These are phyloP conservation scores for Saccharomycopsis fodiens DNA, from an alignment of 805 yeast genomes.

Conservation along the genomic window DNA sequence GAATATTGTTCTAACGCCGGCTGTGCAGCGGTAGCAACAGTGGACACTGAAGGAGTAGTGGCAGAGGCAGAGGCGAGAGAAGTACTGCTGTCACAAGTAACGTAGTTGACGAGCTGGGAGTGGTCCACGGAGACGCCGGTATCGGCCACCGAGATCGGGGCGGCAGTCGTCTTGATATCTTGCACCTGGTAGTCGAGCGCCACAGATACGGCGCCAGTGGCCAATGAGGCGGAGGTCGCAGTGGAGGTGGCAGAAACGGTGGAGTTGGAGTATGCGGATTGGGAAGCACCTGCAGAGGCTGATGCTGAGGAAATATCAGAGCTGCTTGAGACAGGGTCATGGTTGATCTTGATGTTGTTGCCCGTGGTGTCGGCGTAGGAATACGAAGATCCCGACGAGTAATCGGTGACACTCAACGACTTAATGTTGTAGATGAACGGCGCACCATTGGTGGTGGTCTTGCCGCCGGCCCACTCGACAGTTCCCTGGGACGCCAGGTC, in stretches of 20 bases:
- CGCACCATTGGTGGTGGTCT: conserved; percentile 41
- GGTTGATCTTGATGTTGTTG: conserved; percentile 34
- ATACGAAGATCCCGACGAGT: conserved; percentile 40
- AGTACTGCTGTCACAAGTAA: conserved; percentile 21
- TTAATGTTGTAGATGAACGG: conserved; percentile 43
- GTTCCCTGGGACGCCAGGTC: conserved; percentile 42
- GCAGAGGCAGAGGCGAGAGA: conserved; percentile 18
- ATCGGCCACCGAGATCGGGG: conserved; percentile 19
- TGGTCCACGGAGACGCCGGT: conserved; percentile 15
- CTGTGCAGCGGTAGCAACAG: conserved; percentile 1
- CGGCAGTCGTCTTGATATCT: conserved; percentile 14
- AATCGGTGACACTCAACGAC: conserved; percentile 41
- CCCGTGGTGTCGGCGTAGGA: conserved; percentile 35
- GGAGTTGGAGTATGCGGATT: conserved; percentile 17
- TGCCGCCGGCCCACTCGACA: conserved; percentile 56
- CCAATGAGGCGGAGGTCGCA: conserved; percentile 19
- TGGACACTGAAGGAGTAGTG: background rate
- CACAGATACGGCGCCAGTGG: conserved; percentile 15
- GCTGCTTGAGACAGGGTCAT: conserved; percentile 24
- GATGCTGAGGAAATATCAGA: conserved; percentile 5
- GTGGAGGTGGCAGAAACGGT: conserved; percentile 20
- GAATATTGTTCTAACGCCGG: background rate
- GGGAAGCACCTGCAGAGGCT: too few species aligned
- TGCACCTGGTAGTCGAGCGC: conserved; percentile 10
- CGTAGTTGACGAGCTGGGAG: background rate